Percentiles rank a stretch among this genome's conserved stretches.
phyloP scores from a whole-genome alignment of 257 asterid species.

The Solanum tarijense region DNA sequence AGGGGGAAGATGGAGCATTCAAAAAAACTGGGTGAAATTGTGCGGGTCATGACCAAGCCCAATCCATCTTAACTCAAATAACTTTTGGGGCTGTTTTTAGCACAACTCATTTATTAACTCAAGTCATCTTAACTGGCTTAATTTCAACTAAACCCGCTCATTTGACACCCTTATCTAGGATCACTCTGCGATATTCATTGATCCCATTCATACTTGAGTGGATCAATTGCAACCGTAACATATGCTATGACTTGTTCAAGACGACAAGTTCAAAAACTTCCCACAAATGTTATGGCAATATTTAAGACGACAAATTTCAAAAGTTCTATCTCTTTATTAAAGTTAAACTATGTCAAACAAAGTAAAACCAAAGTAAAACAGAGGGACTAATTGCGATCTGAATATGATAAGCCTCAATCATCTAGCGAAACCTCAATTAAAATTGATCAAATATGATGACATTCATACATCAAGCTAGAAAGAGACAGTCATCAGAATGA shows the following conservation, averaged over 20 bases:
- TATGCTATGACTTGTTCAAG: background rate
- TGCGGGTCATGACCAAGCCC: no score
- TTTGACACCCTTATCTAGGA: no score
- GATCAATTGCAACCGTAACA: background rate
- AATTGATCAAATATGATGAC: background rate
- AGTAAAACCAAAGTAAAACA: background rate
- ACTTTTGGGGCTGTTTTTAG: no score
- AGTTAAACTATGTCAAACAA: background rate
- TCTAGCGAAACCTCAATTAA: background rate
- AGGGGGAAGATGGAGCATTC: no score
- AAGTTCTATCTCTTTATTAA: background rate
- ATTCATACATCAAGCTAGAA: background rate
- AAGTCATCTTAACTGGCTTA: no score
- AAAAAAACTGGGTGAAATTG: no score
- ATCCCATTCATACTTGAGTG: background rate
- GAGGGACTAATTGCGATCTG: background rate
- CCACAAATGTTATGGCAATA: background rate
- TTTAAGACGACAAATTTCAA: background rate
- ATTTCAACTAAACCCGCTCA: no score
- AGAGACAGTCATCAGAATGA: background rate
- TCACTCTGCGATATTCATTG: background rate
- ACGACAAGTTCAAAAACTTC: background rate
- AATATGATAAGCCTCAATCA: background rate
- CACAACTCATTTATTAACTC: no score
- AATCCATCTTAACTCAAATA: no score